Base-by-base conservation (phyloP, 805 yeast species). In the Isabelozyma pseudorhagii region DNA sequence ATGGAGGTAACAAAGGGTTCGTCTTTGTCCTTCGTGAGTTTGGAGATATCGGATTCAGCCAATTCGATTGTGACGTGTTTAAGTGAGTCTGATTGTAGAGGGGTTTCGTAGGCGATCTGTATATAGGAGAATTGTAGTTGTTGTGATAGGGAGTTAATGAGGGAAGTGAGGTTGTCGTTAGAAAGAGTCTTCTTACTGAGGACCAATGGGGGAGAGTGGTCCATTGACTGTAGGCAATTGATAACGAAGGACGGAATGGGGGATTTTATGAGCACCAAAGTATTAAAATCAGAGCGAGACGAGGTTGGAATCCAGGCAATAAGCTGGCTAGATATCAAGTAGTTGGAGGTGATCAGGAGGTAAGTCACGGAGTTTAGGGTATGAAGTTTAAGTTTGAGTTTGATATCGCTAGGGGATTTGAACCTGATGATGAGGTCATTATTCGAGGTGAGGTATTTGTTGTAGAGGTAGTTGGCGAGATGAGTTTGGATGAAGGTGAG, bases 21-120 rank as follows among this genome's bases (percentile, higher is more conserved):
- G 2, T 38, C 36, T 9, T 51, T 42, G 7, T 38, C 38, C 9
- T 51, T 42, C 4, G 14, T 42, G 50, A 28, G 4, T 38, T 40
- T 29, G 41, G 13, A 40, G 8, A 59, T 25, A 43, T 67, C 72
- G 5, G 31, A 44, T 4, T 50, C 47, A 1, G 66, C 51, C 28
- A 68, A 49, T 36, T 56, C 54, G 18, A 47, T 54, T 39, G 57
- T 54, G 38, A 56, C 55, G 21, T 47, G 15, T 34, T 15, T 42
- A 17, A 29, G 44, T 15, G 17, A 40, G 45, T 42, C 45, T 25
- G 14, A 14, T 6, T 21, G 10, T 38, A 34, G 36, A 14, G 49
- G 40, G 8, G 39, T 10, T n/a, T 25, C 14, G 38, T 49, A 46
- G 14, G 44, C 46, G 15, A 46, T 34, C 25, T 49, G 48, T 3